phyloP scores from a whole-genome alignment of 768 basidiomycete species.

The Mycena pura region DNA sequence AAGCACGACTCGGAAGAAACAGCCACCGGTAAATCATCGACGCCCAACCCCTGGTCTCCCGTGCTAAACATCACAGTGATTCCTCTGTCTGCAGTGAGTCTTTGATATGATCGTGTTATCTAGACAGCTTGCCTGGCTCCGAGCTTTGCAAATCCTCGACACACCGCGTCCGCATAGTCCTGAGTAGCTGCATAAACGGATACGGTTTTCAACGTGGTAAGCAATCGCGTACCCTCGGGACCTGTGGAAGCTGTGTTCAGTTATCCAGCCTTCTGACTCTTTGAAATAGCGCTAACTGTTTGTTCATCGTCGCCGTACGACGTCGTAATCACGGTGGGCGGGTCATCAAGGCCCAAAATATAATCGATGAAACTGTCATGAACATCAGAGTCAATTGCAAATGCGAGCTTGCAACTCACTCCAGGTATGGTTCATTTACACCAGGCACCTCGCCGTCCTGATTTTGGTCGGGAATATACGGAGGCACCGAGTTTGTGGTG shows the following conservation, averaged over 20 bases:
- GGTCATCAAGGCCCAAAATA: constrained; percentile 33
- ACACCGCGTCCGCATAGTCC: constrained; percentile 47
- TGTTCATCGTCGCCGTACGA: constrained; percentile 46
- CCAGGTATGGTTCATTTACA: constrained; percentile 49
- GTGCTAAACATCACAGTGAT: constrained; percentile 46
- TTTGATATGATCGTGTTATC: too few relatives aligned
- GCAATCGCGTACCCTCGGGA: too few relatives aligned
- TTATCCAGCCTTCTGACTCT: too few relatives aligned
- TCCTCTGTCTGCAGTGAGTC: constrained; percentile 28
- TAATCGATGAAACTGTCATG: constrained; percentile 42
- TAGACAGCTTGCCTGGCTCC: constrained; percentile 41
- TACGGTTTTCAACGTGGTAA: too few relatives aligned
- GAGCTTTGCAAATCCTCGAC: constrained; percentile 50
- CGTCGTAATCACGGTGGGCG: constrained; percentile 49
- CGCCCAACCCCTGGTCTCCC: constrained; percentile 50
- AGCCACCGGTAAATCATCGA: constrained; percentile 38
- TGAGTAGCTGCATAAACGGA: too few relatives aligned
- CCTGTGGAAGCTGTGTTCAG: too few relatives aligned
- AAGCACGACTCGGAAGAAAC: constrained; percentile 35
- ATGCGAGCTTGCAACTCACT: constrained; percentile 21
- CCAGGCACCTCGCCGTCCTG: constrained; percentile 32
- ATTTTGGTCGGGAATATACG: constrained; percentile 44
- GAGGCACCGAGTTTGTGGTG: constrained; percentile 52
- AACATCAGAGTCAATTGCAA: not conserved
- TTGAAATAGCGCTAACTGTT: not conserved